A percentile compares a stretch with the other conserved stretches of the same genome.
phyloP scores from a whole-genome alignment of 768 basidiomycete species.

The Tylopilus balloui region DNA sequence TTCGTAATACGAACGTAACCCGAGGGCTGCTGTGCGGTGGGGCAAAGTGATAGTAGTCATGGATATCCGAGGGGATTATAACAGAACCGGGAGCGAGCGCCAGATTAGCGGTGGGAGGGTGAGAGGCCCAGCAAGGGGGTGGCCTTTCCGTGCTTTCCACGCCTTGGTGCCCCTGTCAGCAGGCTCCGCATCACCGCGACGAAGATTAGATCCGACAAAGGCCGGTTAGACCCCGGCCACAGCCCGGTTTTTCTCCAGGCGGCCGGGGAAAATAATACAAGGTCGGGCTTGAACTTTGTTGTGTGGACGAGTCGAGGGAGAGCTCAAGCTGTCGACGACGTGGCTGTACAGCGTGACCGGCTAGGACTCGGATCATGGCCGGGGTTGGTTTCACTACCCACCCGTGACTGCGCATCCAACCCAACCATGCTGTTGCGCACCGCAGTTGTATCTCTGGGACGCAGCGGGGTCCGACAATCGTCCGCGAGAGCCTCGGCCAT shows the following conservation, averaged over 20 bases:
- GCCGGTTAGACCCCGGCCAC: conserved; percentile 19
- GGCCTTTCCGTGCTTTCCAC: conserved; percentile 25
- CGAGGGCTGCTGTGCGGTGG: not conserved
- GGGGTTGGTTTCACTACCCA: no score
- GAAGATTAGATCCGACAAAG: conserved; percentile 22
- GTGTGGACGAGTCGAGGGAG: no score
- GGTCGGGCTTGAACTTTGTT: no score
- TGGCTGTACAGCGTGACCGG: conserved; percentile 22
- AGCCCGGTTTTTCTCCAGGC: no score
- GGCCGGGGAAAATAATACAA: no score
- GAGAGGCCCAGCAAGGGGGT: conserved; percentile 16
- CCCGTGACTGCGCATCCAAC: no score
- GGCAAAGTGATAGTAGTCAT: no score
- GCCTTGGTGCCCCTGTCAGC: conserved; percentile 28
- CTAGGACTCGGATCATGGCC: conserved; percentile 9
- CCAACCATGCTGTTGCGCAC: conserved; percentile 27
- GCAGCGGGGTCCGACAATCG: conserved; percentile 38
- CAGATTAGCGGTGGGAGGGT: conserved; percentile 7
- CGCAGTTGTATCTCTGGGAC: conserved; percentile 7
- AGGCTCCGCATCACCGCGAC: conserved; percentile 24
- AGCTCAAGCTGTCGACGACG: no score
- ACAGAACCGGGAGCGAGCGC: no score
- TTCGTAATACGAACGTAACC: conserved; percentile 1
- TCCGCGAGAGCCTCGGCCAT: conserved; percentile 69
- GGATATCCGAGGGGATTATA: conserved; percentile 26